Percentiles rank a stretch among this genome's conserved stretches.
Evolutionary conservation across 2,329 filamentous ascomycete species (phyloP).

Genomic region (Botrytis galanthina): DNA sequence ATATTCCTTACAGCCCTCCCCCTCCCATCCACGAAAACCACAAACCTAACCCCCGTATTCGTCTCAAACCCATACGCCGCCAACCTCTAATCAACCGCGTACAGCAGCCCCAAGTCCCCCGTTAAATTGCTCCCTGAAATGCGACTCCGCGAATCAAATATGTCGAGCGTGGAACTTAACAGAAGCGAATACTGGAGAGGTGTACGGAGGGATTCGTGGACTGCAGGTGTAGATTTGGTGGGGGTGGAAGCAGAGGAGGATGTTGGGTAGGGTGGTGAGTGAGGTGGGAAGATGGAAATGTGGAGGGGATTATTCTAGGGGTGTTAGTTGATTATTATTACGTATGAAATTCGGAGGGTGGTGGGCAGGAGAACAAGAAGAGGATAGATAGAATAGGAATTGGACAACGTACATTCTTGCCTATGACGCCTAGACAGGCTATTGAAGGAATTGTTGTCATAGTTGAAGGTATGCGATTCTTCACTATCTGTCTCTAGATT

Average conservation of each 20-base stretch:
- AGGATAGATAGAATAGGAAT: background rate
- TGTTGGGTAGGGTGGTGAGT: background rate
- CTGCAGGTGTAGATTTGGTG: slow-evolving; percentile 39
- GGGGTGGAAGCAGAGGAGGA: slow-evolving; percentile 39
- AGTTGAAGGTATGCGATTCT: slow-evolving; percentile 6
- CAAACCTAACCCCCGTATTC: slow-evolving; percentile 88
- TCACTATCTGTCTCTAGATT: background rate
- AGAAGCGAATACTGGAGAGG: slow-evolving; percentile 90
- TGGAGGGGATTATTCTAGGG: slow-evolving; percentile 91
- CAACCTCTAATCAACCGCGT: slow-evolving; percentile 89
- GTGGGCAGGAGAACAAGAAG: no score
- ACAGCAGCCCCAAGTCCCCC: slow-evolving; percentile 86
- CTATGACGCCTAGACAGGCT: slow-evolving; percentile 90
- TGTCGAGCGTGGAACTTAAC: slow-evolving; percentile 85
- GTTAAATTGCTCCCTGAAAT: slow-evolving; percentile 43
- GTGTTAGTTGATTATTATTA: background rate
- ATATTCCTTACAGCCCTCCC: slow-evolving; percentile 49
- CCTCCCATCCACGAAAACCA: slow-evolving; percentile 88
- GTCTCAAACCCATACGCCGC: slow-evolving; percentile 96
- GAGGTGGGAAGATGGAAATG: slow-evolving; percentile 74
- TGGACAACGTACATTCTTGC: slow-evolving; percentile 71
- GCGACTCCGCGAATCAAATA: slow-evolving; percentile 73
- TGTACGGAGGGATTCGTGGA: slow-evolving; percentile 56
- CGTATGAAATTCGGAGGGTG: background rate
- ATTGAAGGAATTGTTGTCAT: slow-evolving; percentile 71